Evolutionary conservation across 148 eudicot genomes (phyloP).

Genomic region (Rheum nobile): DNA sequence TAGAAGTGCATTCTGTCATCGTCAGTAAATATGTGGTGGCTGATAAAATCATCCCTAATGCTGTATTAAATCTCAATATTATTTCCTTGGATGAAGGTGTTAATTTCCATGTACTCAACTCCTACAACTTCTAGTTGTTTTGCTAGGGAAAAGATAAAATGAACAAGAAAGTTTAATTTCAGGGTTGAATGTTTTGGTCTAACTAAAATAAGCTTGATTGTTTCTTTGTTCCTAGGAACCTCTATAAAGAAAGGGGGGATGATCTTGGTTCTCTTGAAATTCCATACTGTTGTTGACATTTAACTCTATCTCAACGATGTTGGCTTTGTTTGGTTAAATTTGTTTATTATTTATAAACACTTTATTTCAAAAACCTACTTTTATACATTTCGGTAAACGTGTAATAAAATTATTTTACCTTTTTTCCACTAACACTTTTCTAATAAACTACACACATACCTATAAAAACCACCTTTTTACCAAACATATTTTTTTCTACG

Average conservation of each 20-base stretch:
- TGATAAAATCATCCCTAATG: background rate
- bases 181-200: background rate
- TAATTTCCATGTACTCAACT: background rate
- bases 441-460: no score
- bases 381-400: no score
- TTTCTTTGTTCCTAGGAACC: background rate
- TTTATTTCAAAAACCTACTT: no score
- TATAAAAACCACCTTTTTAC: no score
- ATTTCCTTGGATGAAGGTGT: background rate
- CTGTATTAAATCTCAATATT: background rate
- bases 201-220: background rate
- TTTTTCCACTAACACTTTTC: no score
- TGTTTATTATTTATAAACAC: no score
- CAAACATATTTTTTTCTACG: no score
- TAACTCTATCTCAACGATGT: background rate
- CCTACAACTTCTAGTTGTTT: background rate
- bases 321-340: no score
- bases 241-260: background rate
- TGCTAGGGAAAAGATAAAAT: background rate
- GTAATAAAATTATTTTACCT: no score
- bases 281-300: background rate
- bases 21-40: background rate
- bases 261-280: background rate
- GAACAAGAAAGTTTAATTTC: background rate
- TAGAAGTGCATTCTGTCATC: background rate